phyloP scores from a whole-genome alignment of 345 rosid genomes.

The Raphanus raphanistrum region DNA sequence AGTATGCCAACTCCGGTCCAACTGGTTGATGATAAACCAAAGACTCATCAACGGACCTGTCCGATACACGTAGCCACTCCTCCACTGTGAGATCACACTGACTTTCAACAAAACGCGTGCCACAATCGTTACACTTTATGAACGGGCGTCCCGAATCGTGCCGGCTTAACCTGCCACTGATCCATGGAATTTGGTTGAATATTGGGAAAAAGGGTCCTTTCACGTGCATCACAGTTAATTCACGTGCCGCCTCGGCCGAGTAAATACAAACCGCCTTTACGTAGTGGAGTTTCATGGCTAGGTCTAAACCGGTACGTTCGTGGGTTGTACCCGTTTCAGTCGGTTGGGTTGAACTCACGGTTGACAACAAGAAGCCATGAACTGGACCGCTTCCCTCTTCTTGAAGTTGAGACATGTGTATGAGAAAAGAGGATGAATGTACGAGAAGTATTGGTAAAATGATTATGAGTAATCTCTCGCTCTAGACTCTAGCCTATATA shows the following conservation, averaged over 20 bases:
- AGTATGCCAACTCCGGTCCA: slow-evolving; percentile 67
- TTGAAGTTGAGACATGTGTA: slow-evolving; percentile 23
- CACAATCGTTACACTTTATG: slow-evolving; percentile 82
- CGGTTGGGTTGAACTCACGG: slow-evolving; percentile 50
- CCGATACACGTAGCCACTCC: slow-evolving; percentile 58
- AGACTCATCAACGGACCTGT: slow-evolving; percentile 36
- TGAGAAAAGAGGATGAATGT: neutral
- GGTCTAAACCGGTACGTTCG: slow-evolving; percentile 50
- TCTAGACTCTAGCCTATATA: neutral
- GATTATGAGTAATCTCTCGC: neutral
- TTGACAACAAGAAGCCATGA: slow-evolving; percentile 51
- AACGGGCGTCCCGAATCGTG: slow-evolving; percentile 56
- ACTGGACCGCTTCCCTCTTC: slow-evolving; percentile 32
- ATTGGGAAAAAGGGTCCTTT: slow-evolving; percentile 55
- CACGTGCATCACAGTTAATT: slow-evolving; percentile 39
- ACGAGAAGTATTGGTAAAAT: neutral
- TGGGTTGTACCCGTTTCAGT: slow-evolving; percentile 49
- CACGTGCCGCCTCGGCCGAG: slow-evolving; percentile 43
- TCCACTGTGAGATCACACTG: slow-evolving; percentile 56
- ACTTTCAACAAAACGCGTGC: slow-evolving; percentile 64
- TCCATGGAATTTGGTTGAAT: slow-evolving; percentile 42
- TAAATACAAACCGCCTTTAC: slow-evolving; percentile 55
- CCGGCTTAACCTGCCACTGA: slow-evolving; percentile 54
- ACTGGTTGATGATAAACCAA: slow-evolving; percentile 63
- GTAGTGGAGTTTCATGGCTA: slow-evolving; percentile 89